Conservation (phyloP, 2,329 filamentous ascomycete genomes). For the Cercospora citrullina region DNA sequence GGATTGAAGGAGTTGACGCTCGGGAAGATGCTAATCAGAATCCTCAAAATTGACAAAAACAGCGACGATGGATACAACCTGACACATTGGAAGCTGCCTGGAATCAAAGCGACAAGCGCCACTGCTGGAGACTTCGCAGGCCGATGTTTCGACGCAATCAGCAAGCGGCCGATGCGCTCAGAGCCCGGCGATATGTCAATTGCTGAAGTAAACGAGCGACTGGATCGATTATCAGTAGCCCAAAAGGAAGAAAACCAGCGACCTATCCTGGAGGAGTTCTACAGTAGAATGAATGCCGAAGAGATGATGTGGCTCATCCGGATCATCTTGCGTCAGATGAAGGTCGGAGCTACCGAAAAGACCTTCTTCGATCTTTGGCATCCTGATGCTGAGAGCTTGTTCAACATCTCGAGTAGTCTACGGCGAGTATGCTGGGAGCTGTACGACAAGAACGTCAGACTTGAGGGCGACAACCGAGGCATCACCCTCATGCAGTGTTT, state of each 20-base stretch:
- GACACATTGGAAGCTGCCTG: slow-evolving; percentile 88
- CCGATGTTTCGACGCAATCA: slow-evolving; percentile 81
- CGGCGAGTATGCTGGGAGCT: slow-evolving; percentile 94
- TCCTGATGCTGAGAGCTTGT: slow-evolving; percentile 58
- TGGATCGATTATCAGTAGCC: slow-evolving; percentile 75
- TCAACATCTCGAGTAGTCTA: slow-evolving; percentile 88
- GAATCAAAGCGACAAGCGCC: slow-evolving; percentile 60
- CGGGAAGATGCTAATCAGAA: slow-evolving; percentile 83
- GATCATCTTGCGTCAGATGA: slow-evolving; percentile 82
- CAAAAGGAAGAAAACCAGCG: slow-evolving; percentile 81
- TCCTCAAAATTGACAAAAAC: slow-evolving; percentile 87
- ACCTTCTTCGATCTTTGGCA: slow-evolving; percentile 73
- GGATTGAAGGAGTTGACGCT: slow-evolving; percentile 91
- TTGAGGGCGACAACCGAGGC: slow-evolving; percentile 73
- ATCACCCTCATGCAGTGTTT: slow-evolving; percentile 91
- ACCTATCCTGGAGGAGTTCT: slow-evolving; percentile 79
- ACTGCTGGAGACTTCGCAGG: slow-evolving; percentile 90
- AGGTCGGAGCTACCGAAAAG: slow-evolving; percentile 76
- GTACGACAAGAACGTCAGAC: slow-evolving; percentile 67
- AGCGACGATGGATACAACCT: slow-evolving; percentile 85
- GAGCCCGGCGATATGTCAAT: slow-evolving; percentile 78
- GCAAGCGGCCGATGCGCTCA: slow-evolving; percentile 75
- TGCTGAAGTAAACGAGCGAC: slow-evolving; percentile 80
- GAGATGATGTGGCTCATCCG: slow-evolving; percentile 94
- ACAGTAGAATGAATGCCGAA: slow-evolving; percentile 86